These are phyloP conservation scores for Nidularia pulvinata DNA, from an alignment of 768 basidiomycete genomes.

Conservation along the genomic window DNA sequence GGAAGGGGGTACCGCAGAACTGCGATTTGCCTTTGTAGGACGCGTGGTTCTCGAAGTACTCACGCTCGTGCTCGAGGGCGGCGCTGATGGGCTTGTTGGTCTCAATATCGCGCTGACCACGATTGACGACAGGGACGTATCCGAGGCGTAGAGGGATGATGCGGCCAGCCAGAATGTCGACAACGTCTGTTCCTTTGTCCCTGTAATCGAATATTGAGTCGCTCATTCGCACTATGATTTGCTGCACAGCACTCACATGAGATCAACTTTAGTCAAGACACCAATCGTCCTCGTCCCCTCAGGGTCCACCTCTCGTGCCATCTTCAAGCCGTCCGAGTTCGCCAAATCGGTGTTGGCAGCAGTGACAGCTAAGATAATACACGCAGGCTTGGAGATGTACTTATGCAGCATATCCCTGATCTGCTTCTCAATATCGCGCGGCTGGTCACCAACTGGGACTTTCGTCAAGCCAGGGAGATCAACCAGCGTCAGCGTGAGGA, in stretches of 20 bases:
- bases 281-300: conserved; percentile 97
- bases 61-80: conserved; percentile 88
- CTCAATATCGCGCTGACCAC: conserved; percentile 98
- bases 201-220: conserved; percentile 32
- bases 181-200: conserved; percentile 98
- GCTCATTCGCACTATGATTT: too few relatives aligned
- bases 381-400: conserved; percentile 93
- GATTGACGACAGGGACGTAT: conserved; percentile 98
- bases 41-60: conserved; percentile 93
- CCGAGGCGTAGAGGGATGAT: conserved; percentile 96
- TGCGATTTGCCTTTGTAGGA: conserved; percentile 94
- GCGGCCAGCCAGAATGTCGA: conserved; percentile 97
- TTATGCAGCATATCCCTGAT: conserved; percentile 96
- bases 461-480: conserved; percentile 97
- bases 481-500: conserved; percentile 95
- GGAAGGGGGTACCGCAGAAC: conserved; percentile 97
- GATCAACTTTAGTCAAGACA: conserved; percentile 97
- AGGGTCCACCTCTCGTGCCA: conserved; percentile 96
- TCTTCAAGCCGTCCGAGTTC: conserved; percentile 96
- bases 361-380: conserved; percentile 96
- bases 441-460: conserved; percentile 96
- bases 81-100: conserved; percentile 77
- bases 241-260: conserved; percentile 91
- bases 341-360: conserved; percentile 97
- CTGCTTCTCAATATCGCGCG: conserved; percentile 96